phyloP scores from a whole-genome alignment of 768 basidiomycete species.

The Trametes villosa region DNA sequence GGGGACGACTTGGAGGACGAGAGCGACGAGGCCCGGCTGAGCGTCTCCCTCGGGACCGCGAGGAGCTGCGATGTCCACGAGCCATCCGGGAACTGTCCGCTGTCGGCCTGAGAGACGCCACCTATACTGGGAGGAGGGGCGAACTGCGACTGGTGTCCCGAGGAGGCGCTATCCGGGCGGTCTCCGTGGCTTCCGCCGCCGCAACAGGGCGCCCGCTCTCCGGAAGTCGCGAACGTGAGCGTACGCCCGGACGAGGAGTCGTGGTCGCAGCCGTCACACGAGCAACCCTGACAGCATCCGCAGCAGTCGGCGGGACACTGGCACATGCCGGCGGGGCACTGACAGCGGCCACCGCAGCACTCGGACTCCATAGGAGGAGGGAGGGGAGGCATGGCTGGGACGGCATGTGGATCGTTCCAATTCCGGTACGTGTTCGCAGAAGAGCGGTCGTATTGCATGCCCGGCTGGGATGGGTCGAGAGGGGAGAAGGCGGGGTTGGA shows the following conservation, averaged over 20 bases:
- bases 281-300: constrained; percentile 37
- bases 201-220: constrained; percentile 40
- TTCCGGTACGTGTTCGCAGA: constrained; percentile 24
- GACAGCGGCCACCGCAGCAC: constrained; percentile 40
- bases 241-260: constrained; percentile 28
- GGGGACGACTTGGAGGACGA: constrained; percentile 21
- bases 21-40: constrained; percentile 24
- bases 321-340: constrained; percentile 39
- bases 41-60: constrained; percentile 9
- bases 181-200: constrained; percentile 8
- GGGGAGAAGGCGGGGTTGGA: background rate
- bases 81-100: background rate
- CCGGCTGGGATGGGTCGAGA: constrained; percentile 4
- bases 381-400: constrained; percentile 21
- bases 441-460: constrained; percentile 22
- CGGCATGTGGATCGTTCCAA: constrained; percentile 22
- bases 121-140: no score
- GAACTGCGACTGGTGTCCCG: background rate
- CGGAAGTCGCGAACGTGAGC: constrained; percentile 37
- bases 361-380: constrained; percentile 25
- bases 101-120: background rate
- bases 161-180: background rate
- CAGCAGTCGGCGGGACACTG: constrained; percentile 38
- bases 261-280: constrained; percentile 34
- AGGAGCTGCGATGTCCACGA: constrained; percentile 3